Conservation (phyloP, 768 basidiomycete genomes). For the Russula griseocarnosa region DNA sequence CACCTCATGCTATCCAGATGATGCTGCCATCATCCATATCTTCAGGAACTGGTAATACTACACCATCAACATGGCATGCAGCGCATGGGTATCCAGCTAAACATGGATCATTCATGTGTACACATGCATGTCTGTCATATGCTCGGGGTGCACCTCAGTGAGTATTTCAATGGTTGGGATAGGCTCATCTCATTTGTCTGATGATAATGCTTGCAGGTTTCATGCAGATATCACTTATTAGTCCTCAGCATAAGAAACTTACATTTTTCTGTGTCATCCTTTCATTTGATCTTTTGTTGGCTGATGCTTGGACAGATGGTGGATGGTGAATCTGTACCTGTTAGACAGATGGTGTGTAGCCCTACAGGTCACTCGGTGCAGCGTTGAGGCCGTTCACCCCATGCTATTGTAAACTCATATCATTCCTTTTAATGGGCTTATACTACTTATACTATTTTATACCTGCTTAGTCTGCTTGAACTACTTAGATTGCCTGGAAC, state of each 20-base stretch:
- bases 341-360: too few species aligned
- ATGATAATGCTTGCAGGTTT: conserved; percentile 6
- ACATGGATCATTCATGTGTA: conserved; percentile 23
- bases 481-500: too few species aligned
- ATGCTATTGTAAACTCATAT: too few species aligned
- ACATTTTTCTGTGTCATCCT: background rate
- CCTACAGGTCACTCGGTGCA: too few species aligned
- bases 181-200: background rate
- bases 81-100: conserved; percentile 19
- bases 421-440: too few species aligned
- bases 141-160: conserved; percentile 22
- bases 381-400: too few species aligned
- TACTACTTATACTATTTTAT: too few species aligned
- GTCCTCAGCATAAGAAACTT: background rate
- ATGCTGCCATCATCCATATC: conserved; percentile 22
- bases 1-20: conserved; percentile 19
- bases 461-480: too few species aligned
- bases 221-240: conserved; percentile 2
- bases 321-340: too few species aligned
- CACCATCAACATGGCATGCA: conserved; percentile 9
- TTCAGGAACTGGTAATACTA: conserved; percentile 13
- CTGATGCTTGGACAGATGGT: too few species aligned
- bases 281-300: background rate
- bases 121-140: conserved; percentile 21
- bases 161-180: background rate